Conservation (phyloP, 1,139 yeast species). For the Nakaseomyces delphensis region DNA sequence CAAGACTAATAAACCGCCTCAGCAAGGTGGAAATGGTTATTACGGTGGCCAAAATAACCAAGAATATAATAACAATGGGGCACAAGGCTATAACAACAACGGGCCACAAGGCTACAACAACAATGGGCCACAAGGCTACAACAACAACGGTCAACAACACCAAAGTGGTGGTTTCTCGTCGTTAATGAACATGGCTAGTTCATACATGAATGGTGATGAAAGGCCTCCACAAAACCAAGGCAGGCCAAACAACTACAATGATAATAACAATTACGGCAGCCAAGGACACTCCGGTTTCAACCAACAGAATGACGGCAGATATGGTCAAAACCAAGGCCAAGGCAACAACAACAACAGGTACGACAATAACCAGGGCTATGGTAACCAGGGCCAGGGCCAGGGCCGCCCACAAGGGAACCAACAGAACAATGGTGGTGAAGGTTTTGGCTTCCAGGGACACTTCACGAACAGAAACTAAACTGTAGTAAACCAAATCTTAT, state of each 20-base stretch:
- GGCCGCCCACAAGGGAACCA: slow-evolving; percentile 6
- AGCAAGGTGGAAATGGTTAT: background rate
- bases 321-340: background rate
- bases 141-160: background rate
- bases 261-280: background rate
- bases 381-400: background rate
- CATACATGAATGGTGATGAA: slow-evolving; percentile 8
- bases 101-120: slow-evolving; percentile 2
- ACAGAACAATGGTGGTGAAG: slow-evolving; percentile 3
- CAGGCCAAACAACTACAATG: background rate
- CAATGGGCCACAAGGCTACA: background rate
- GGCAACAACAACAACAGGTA: background rate
- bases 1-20: slow-evolving; percentile 7
- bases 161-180: slow-evolving; percentile 6
- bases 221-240: slow-evolving; percentile 1
- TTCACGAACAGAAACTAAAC: slow-evolving; percentile 2
- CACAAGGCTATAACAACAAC: slow-evolving; percentile 6
- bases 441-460: slow-evolving; percentile 6
- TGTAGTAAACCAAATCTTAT: too few species aligned
- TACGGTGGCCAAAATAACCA: slow-evolving; percentile 4
- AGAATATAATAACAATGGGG: slow-evolving; percentile 6
- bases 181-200: slow-evolving; percentile 14
- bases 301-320: background rate
- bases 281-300: background rate
- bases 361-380: slow-evolving; percentile 2